Evolutionary conservation across 306 rosid genomes (phyloP), one percentile per base, ranked within the genome.

Genomic region (Vachellia pachyceras): DNA sequence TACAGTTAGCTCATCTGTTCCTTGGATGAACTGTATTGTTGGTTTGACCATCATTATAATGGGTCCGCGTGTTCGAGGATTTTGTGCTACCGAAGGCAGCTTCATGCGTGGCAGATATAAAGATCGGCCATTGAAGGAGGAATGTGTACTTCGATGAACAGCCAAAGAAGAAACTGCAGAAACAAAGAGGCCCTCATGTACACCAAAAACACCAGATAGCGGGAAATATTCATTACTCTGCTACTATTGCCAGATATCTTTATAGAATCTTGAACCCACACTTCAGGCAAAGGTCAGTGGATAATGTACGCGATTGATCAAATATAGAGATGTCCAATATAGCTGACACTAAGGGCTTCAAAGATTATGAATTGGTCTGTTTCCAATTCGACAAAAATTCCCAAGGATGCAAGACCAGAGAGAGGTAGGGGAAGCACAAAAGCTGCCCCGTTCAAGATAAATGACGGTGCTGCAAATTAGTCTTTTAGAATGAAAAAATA

Each of bases 1-100:
- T 74, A 90, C 67, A 77, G 99, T 96, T 82, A 86, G 94, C 67
- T 96, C 99, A 83, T 94, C 98, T 39, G 98, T 96, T 83, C 99
- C 98, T 79, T 93, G 99, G 85, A 96, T 96, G 87, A 96, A 96
- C 86, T 96, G 99, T 79, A 96, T 96, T 45, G 70, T 82, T 20
- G 98, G 94, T 78, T 82, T 83, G 40, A 64, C 91, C 99, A 96
- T 92, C 89, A 86, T 87, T 71, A 75, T 65, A 37, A 83, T 57
- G 6, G 86, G 85, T 40, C 82, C 69, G 39, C 50, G 76, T 64
- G 10, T 39, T 11, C 49, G 20, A 46, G 78, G 6, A 22, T 23
- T 81, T 69, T 71, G 85, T 33, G 78, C 84, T 29, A 85, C 36
- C 10, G 73, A 77, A n/a, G 84, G 69, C 78, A 86, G 76, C 71